phyloP scores from a whole-genome alignment of 257 asterid species.

The Cinchona pubescens region DNA sequence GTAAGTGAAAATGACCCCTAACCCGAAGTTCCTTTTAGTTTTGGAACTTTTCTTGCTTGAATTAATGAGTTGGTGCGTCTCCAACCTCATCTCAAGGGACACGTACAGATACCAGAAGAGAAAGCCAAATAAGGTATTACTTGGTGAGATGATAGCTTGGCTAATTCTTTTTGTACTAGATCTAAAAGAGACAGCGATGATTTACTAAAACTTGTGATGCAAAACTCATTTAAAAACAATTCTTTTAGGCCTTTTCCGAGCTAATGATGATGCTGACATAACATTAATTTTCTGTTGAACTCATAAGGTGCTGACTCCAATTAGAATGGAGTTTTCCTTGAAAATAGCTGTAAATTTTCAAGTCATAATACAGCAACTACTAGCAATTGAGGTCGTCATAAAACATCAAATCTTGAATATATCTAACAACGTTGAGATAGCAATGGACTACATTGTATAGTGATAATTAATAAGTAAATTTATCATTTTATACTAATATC shows the following conservation, averaged over 20 bases:
- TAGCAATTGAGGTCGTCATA: background rate
- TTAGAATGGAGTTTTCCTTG: conserved; percentile 14
- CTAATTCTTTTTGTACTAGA: conserved; percentile 33
- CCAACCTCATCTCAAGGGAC: conserved; percentile 50
- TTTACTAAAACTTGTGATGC: conserved; percentile 45
- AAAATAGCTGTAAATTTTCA: conserved; percentile 25
- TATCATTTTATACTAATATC: conserved; percentile 4
- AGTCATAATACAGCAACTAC: conserved; percentile 21
- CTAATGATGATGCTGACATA: conserved; percentile 46
- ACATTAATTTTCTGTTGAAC: conserved; percentile 23
- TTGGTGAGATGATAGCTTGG: conserved; percentile 21
- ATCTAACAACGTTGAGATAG: background rate
- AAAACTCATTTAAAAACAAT: conserved; percentile 13
- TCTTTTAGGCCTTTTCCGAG: conserved; percentile 18
- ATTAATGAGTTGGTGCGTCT: conserved; percentile 48
- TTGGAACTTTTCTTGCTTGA: conserved; percentile 1
- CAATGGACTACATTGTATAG: background rate
- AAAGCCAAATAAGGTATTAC: conserved; percentile 39
- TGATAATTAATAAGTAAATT: conserved; percentile 1
- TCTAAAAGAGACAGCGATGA: conserved; percentile 54
- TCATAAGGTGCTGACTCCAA: conserved; percentile 11
- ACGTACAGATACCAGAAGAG: conserved; percentile 34
- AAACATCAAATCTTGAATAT: background rate
- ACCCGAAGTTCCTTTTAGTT: conserved; percentile 16
- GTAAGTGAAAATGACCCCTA: background rate